Conservation (phyloP, 108 stramenopile species). For the Fistulifera solaris region DNA sequence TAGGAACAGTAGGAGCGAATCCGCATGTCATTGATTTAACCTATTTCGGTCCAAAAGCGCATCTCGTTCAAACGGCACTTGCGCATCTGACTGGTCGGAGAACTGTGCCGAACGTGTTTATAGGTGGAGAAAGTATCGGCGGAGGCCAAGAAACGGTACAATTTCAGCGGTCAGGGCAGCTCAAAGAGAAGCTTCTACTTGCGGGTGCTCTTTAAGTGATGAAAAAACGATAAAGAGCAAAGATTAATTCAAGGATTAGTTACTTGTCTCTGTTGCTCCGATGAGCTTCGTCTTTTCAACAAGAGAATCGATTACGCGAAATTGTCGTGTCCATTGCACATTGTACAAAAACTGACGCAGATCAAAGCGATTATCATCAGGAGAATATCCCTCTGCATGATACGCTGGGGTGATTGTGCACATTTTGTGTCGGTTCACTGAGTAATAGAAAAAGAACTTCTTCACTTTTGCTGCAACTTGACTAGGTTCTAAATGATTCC, state of each 20-base stretch:
- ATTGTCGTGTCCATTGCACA: conserved; percentile 85
- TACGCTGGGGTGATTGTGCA: conserved; percentile 96
- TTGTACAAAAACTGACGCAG: conserved; percentile 93
- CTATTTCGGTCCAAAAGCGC: conserved; percentile 22
- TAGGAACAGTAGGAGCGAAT: conserved; percentile 25
- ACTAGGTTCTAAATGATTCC: conserved; percentile 66
- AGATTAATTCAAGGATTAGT: too few relatives aligned
- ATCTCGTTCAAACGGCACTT: conserved; percentile 46
- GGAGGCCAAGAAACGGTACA: conserved; percentile 67
- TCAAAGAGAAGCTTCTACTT: not conserved
- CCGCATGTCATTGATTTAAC: conserved; percentile 40
- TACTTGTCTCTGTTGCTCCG: too few relatives aligned
- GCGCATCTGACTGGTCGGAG: conserved; percentile 65
- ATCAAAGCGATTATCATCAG: conserved; percentile 99
- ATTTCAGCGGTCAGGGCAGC: not conserved
- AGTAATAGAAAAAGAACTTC: conserved; percentile 92
- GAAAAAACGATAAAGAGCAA: too few relatives aligned
- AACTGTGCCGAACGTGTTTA: conserved; percentile 90
- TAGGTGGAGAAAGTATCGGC: conserved; percentile 68
- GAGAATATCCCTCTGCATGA: conserved; percentile 94
- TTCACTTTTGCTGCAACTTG: conserved; percentile 87
- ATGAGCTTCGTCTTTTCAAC: conserved; percentile 8
- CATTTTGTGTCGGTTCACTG: conserved; percentile 98
- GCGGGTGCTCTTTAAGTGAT: too few relatives aligned
- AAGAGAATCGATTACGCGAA: conserved; percentile 53